Evolutionary conservation across 2,329 filamentous ascomycete genomes (phyloP), one percentile per base, ranked within the genome.

Genomic region (Colletotrichum filicis): DNA sequence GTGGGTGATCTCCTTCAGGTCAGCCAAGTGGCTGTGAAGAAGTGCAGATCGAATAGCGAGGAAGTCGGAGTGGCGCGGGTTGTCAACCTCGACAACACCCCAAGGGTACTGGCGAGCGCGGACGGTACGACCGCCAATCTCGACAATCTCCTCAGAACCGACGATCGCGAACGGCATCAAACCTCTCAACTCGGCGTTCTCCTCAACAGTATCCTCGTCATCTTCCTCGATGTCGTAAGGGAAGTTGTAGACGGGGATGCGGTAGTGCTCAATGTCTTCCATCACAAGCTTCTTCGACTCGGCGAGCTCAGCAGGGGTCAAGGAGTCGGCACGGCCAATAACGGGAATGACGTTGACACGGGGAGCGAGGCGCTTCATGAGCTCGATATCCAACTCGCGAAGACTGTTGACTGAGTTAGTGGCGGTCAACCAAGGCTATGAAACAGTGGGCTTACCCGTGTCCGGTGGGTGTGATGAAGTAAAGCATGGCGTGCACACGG

Each of bases 221-320:
- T 99, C 97, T 88, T 99, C 97, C 86, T 99, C 97, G 74, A 99
- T 97, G 79, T 99, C 97, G 87, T 99, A 99, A 62, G 97, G 97
- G 89, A 99, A 99, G 91, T 99, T 99, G 91, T 99, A 99, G 77
- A 99, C 96, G 59, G 97, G 97, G 79, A 99, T 99, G 82, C 97
- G 94, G 89, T 99, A 99, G 86, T 99, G 97, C 87, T 99, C 97
- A 79, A 99, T 99, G 83, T 99, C 97, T 88, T 99, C 97, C 97
- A 99, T 99, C 81, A 99, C 95, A 75, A 99, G 91, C 90, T 98
- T 99, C 92, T 99, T 99, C 78, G 96, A 98, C 86, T 99, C 97
- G 77, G 97, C 97, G 76, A 99, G 90, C 87, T 99, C 97, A 77
- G 94, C 93, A 52, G 97, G 97, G 69, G 97, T 99, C 75, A 99